A percentile compares a stretch with the other conserved stretches of the same genome.
phyloP scores from a whole-genome alignment of 768 basidiomycete genomes.

The Pleurotus eryngii region DNA sequence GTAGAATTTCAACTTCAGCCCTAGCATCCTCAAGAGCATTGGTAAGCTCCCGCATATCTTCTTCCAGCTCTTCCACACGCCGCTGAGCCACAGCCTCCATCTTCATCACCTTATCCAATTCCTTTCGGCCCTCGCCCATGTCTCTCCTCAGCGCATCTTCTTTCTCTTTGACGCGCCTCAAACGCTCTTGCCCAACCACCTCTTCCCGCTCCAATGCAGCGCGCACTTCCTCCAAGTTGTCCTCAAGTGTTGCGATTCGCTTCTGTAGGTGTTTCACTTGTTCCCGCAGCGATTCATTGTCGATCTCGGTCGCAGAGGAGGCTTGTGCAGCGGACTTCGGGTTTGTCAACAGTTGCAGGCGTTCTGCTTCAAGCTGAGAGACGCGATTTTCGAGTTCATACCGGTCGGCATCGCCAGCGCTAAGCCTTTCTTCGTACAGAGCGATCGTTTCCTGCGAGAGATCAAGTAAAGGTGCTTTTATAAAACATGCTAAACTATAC shows the following conservation, averaged over 20 bases:
- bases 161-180: conserved; percentile 69
- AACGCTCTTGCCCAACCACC: conserved; percentile 51
- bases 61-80: conserved; percentile 83
- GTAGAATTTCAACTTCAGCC: conserved; percentile 80
- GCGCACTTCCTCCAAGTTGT: conserved; percentile 76
- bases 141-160: conserved; percentile 73
- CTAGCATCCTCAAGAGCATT: conserved; percentile 85
- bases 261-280: conserved; percentile 87
- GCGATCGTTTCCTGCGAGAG: conserved; percentile 81
- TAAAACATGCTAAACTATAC: conserved; percentile 34
- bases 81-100: conserved; percentile 59
- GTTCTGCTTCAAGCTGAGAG: conserved; percentile 48
- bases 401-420: conserved; percentile 61
- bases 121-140: conserved; percentile 57
- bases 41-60: conserved; percentile 84
- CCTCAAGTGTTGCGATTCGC: conserved; percentile 74
- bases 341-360: conserved; percentile 1
- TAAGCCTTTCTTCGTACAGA: conserved; percentile 87
- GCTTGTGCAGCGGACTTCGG: conserved; percentile 24
- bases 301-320: conserved; percentile 78
- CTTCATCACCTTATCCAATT: conserved; percentile 60
- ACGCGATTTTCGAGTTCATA: conserved; percentile 77
- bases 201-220: conserved; percentile 76
- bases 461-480: neutral
- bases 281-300: conserved; percentile 89